Evolutionary conservation across 352 stramenopile genomes (phyloP).

Genomic region (Pythium utonaiense): DNA sequence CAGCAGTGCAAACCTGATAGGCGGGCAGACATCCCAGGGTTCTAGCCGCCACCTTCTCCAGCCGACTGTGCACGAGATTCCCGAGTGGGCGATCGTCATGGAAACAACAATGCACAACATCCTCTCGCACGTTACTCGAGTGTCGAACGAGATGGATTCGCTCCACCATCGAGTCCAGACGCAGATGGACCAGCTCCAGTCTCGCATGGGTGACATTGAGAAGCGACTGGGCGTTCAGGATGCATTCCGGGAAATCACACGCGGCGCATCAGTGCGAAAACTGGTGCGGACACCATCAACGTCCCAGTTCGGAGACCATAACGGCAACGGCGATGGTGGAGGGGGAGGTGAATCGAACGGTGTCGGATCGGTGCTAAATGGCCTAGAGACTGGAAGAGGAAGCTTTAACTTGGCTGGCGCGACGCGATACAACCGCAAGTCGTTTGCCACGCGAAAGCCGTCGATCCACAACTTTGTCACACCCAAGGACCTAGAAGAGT

Average conservation of each 20-base stretch:
- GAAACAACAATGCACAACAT: conserved; percentile 53
- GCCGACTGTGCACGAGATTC: conserved; percentile 15
- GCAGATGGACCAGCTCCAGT: conserved; percentile 27
- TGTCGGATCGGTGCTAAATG: background rate
- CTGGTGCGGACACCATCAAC: conserved; percentile 1
- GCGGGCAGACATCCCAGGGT: background rate
- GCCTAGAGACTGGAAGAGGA: background rate
- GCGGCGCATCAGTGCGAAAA: conserved; percentile 21
- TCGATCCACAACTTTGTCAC: conserved; percentile 63
- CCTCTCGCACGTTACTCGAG: conserved; percentile 42
- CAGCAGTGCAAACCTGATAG: background rate
- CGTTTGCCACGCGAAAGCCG: conserved; percentile 18
- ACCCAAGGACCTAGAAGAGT: conserved; percentile 55
- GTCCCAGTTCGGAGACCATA: background rate
- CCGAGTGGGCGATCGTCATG: conserved; percentile 49
- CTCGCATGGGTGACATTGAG: conserved; percentile 33
- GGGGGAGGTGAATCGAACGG: background rate
- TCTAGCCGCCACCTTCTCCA: background rate
- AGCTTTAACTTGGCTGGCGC: conserved; percentile 1
- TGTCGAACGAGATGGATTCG: conserved; percentile 52
- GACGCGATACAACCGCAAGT: conserved; percentile 18
- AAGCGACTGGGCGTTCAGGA: conserved; percentile 40
- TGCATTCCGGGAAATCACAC: conserved; percentile 47
- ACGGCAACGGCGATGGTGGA: background rate
- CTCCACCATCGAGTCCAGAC: conserved; percentile 42